Percentiles rank a stretch among this genome's conserved stretches.
Conservation (phyloP, 2,329 filamentous ascomycete genomes). For the Ophiosphaerella korrae region DNA sequence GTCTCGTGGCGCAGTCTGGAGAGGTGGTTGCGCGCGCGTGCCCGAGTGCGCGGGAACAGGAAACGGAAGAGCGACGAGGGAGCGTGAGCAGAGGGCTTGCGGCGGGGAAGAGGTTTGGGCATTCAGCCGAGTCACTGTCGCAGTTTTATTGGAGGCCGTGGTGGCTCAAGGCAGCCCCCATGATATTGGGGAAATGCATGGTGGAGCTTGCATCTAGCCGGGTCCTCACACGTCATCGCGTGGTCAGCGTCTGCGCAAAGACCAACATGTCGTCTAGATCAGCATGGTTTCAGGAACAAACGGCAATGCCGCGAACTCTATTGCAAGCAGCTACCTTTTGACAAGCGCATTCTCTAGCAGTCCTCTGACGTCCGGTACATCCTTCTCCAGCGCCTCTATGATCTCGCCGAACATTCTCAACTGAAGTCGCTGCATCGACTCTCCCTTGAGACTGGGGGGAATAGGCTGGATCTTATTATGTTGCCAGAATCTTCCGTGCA, state of each 20-base stretch:
- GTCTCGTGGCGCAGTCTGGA: slow-evolving; percentile 75
- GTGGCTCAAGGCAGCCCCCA: slow-evolving; percentile 9
- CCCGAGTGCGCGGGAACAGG: slow-evolving; percentile 70
- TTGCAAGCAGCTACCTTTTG: neutral
- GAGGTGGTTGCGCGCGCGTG: slow-evolving; percentile 67
- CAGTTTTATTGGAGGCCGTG: slow-evolving; percentile 11
- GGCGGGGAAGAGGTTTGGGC: slow-evolving; percentile 39
- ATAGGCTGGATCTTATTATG: slow-evolving; percentile 39
- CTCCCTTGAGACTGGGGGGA: slow-evolving; percentile 34
- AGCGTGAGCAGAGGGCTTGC: slow-evolving; percentile 37
- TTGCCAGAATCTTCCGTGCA: slow-evolving; percentile 46
- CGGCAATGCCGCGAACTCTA: neutral
- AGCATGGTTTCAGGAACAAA: slow-evolving; percentile 7
- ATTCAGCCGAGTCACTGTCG: slow-evolving; percentile 31
- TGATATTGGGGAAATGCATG: slow-evolving; percentile 6
- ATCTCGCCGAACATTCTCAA: slow-evolving; percentile 43
- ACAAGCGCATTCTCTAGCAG: slow-evolving; percentile 12
- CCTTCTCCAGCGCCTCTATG: slow-evolving; percentile 34
- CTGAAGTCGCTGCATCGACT: slow-evolving; percentile 37
- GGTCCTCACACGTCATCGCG: slow-evolving; percentile 20
- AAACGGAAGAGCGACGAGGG: slow-evolving; percentile 61
- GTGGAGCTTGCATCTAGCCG: slow-evolving; percentile 12
- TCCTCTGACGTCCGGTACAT: slow-evolving; percentile 27
- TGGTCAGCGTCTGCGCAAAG: slow-evolving; percentile 4
- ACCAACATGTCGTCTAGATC: neutral